These are phyloP conservation scores for Suillus discolor DNA, from an alignment of 768 basidiomycete species.

Conservation along the genomic window DNA sequence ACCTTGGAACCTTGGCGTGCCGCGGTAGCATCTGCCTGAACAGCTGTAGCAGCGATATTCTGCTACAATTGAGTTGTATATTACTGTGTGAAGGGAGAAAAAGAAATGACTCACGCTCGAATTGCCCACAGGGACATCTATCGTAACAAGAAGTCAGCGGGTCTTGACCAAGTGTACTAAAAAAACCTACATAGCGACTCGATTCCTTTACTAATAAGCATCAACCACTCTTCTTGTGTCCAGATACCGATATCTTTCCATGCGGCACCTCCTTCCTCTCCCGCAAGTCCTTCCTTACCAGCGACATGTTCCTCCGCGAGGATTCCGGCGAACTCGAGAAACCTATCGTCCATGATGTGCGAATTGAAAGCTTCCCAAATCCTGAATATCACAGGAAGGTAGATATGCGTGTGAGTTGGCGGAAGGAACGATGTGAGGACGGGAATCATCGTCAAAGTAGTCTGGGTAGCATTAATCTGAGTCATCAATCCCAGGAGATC, in stretches of 20 bases:
- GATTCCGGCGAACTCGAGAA: constrained; percentile 70
- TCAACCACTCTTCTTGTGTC: constrained; percentile 80
- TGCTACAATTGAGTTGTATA: constrained; percentile 25
- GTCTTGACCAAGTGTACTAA: constrained; percentile 3
- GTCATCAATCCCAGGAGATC: neutral
- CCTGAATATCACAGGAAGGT: constrained; percentile 71
- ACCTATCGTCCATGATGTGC: constrained; percentile 68
- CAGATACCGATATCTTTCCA: constrained; percentile 92
- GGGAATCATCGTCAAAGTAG: constrained; percentile 68
- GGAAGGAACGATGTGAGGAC: constrained; percentile 81
- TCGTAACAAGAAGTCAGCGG: constrained; percentile 15
- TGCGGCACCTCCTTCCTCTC: constrained; percentile 53
- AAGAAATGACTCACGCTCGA: constrained; percentile 48
- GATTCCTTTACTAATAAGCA: constrained; percentile 81
- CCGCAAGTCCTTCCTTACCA: constrained; percentile 55
- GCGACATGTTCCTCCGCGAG: constrained; percentile 73
- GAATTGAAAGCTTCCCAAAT: constrained; percentile 84
- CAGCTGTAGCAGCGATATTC: constrained; percentile 66
- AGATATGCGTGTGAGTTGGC: constrained; percentile 61
- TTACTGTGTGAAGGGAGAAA: constrained; percentile 2
- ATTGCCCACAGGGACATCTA: constrained; percentile 54
- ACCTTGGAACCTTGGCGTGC: constrained; percentile 59
- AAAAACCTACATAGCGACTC: constrained; percentile 68
- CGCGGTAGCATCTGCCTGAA: constrained; percentile 69
- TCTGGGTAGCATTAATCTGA: constrained; percentile 41